Percentiles rank a stretch among this genome's conserved stretches.
phyloP scores from a whole-genome alignment of 169 alveolate species.

The Perkinsus marinus region DNA sequence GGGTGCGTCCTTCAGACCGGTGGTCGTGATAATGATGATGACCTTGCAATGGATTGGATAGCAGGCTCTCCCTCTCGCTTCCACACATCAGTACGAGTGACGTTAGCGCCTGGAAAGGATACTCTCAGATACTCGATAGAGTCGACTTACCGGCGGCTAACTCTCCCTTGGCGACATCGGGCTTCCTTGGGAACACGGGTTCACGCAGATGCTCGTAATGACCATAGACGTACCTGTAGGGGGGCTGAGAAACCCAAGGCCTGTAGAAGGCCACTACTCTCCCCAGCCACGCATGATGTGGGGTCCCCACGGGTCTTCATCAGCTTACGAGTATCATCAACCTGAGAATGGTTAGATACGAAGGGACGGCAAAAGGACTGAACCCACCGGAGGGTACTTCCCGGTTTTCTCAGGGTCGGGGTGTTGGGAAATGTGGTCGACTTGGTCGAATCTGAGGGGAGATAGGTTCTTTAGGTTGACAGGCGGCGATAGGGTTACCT shows the following conservation, averaged over 20 bases:
- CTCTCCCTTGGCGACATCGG: slow-evolving; percentile 57
- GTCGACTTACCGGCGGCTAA: slow-evolving; percentile 23
- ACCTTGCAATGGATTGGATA: slow-evolving; percentile 51
- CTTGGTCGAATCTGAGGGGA: neutral
- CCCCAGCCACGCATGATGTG: neutral
- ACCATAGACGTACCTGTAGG: slow-evolving; percentile 46
- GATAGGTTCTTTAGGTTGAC: neutral
- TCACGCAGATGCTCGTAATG: slow-evolving; percentile 64
- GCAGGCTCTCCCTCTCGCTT: slow-evolving; percentile 65
- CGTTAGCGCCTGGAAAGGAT: slow-evolving; percentile 53
- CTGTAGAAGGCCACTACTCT: slow-evolving; percentile 30
- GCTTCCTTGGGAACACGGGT: slow-evolving; percentile 65
- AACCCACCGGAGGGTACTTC: neutral
- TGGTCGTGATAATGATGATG: neutral
- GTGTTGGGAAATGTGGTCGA: neutral
- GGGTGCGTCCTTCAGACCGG: neutral
- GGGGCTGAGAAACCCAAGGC: slow-evolving; percentile 58
- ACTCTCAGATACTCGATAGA: neutral
- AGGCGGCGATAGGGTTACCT: neutral
- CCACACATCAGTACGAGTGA: slow-evolving; percentile 69
- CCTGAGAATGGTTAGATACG: neutral
- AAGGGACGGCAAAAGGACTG: neutral
- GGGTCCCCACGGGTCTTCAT: neutral
- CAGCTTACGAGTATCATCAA: neutral
- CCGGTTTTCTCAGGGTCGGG: neutral